These are phyloP conservation scores for Arthrobotrys musiformis DNA, from an alignment of 2,329 filamentous ascomycete genomes.

Conservation along the genomic window DNA sequence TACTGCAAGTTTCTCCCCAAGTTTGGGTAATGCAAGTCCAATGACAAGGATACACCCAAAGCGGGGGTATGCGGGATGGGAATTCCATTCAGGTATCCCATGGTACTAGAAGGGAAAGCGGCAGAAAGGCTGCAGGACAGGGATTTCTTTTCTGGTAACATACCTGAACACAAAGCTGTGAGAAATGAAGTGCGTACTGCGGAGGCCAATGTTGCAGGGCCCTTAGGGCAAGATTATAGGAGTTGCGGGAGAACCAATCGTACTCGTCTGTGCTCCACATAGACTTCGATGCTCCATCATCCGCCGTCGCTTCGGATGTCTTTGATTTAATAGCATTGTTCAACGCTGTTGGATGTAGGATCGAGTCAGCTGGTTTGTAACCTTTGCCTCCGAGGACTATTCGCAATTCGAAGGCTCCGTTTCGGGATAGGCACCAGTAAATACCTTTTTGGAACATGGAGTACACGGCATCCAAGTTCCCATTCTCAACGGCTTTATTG, in stretches of 20 bases:
- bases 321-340: conserved; percentile 64
- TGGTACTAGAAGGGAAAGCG: conserved; percentile 56
- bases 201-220: conserved; percentile 68
- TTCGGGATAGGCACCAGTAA: neutral
- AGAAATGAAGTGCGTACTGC: conserved; percentile 67
- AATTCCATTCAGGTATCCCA: neutral
- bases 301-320: conserved; percentile 19
- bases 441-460: conserved; percentile 48
- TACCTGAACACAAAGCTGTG: conserved; percentile 69
- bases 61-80: conserved; percentile 3
- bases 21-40: conserved; percentile 58
- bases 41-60: too few relatives aligned
- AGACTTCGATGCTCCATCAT: conserved; percentile 30
- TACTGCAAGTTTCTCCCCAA: conserved; percentile 67
- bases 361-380: conserved; percentile 30
- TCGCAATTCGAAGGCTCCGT: neutral
- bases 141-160: conserved; percentile 64
- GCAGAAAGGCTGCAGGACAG: too few relatives aligned
- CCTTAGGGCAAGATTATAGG: conserved; percentile 78
- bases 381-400: conserved; percentile 56
- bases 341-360: conserved; percentile 63
- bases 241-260: conserved; percentile 84
- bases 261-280: conserved; percentile 74
- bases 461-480: conserved; percentile 23
- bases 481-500: conserved; percentile 57